These are phyloP conservation scores for Alternaria triticina DNA, from an alignment of 2,329 filamentous ascomycete species.

Conservation along the genomic window DNA sequence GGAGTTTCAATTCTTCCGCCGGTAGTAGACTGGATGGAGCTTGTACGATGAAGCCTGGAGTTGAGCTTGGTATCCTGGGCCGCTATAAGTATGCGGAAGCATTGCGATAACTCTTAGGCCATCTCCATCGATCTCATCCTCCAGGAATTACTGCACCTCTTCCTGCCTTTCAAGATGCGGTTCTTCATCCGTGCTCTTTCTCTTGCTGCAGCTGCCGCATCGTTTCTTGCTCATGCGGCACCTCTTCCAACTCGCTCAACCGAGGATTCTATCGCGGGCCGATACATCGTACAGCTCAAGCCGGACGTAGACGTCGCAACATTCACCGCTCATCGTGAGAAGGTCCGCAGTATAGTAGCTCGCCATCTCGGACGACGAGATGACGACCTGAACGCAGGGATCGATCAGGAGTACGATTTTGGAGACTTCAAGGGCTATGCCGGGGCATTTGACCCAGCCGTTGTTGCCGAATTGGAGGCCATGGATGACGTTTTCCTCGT, in stretches of 20 bases:
- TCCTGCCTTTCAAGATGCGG: constrained; percentile 22
- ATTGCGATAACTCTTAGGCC: neutral
- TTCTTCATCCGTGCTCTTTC: constrained; percentile 30
- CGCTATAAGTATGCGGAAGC: neutral
- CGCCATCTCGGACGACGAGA: constrained; percentile 33
- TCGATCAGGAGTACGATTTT: constrained; percentile 35
- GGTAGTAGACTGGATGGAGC: neutral
- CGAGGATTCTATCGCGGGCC: constrained; percentile 38
- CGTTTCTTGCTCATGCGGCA: constrained; percentile 29
- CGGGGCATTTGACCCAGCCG: constrained; percentile 37
- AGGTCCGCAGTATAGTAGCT: constrained; percentile 36
- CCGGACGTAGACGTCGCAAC: constrained; percentile 36
- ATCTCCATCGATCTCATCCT: neutral
- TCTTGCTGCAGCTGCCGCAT: constrained; percentile 25
- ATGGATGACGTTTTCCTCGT: constrained; percentile 34
- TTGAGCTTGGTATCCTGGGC: neutral
- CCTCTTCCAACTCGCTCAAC: constrained; percentile 17
- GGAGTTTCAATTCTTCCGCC: neutral
- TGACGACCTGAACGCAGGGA: constrained; percentile 16
- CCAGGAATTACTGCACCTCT: neutral
- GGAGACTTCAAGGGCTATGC: constrained; percentile 41
- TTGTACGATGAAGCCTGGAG: neutral
- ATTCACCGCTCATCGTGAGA: constrained; percentile 30
- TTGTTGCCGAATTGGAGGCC: constrained; percentile 35
- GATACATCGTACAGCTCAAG: constrained; percentile 54